Evolutionary conservation across 2,329 filamentous ascomycete genomes (phyloP).

Genomic region (Pseudomassariella vexata): DNA sequence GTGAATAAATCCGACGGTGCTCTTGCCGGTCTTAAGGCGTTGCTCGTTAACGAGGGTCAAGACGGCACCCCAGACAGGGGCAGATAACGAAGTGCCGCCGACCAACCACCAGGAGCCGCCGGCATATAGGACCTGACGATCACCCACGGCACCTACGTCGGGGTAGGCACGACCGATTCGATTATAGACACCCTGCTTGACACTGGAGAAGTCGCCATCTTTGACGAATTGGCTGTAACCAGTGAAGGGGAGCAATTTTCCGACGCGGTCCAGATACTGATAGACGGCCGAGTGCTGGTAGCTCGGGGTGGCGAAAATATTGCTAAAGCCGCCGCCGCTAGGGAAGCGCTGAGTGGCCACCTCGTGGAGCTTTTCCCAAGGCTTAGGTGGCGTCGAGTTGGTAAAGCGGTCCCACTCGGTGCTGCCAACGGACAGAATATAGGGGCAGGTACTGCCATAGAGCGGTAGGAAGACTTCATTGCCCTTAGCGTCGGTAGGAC

Average conservation of each 20-base stretch:
- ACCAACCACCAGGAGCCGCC: conserved; percentile 24
- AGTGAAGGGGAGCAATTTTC: conserved; percentile 14
- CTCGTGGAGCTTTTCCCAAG: conserved; percentile 15
- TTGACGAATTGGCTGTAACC: conserved; percentile 14
- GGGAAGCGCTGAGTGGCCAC: conserved; percentile 19
- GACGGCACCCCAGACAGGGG: conserved; percentile 53
- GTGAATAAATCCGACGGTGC: conserved; percentile 5
- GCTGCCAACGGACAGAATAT: conserved; percentile 38
- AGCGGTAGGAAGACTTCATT: conserved; percentile 34
- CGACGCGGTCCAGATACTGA: conserved; percentile 28
- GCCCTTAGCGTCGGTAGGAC: conserved; percentile 25
- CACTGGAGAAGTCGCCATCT: conserved; percentile 26
- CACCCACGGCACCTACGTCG: conserved; percentile 36
- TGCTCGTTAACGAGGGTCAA: conserved; percentile 59
- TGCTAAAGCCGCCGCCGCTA: conserved; percentile 36
- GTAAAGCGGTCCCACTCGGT: conserved; percentile 15
- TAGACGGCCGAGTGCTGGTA: conserved; percentile 34
- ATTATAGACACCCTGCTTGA: conserved; percentile 21
- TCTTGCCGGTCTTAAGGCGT: conserved; percentile 16
- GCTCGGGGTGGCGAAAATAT: conserved; percentile 31
- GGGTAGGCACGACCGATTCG: conserved; percentile 31
- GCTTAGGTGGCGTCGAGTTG: conserved; percentile 9
- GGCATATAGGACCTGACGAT: conserved; percentile 19
- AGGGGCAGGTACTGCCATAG: conserved; percentile 41
- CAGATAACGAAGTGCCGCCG: conserved; percentile 49